Conservation (phyloP, 768 basidiomycete genomes). For the Postia placenta region DNA sequence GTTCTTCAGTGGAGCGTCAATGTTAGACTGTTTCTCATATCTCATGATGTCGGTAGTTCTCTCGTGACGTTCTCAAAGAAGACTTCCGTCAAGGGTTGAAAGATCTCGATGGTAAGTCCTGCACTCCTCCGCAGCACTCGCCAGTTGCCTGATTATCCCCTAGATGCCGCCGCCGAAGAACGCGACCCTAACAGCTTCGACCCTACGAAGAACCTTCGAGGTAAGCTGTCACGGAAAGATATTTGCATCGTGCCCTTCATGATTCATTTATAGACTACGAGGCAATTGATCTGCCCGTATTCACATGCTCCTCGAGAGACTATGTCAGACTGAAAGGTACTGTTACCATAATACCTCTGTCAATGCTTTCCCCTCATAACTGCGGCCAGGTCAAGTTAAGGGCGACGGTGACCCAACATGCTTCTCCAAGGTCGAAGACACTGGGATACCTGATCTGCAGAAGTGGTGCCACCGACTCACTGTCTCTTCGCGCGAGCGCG, state of each 20-base stretch:
- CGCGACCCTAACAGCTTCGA: constrained; percentile 53
- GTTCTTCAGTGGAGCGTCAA: neutral
- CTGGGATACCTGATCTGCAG: constrained; percentile 51
- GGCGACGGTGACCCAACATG: constrained; percentile 55
- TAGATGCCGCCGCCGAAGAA: constrained; percentile 52
- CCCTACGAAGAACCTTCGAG: constrained; percentile 41
- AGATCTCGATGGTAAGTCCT: constrained; percentile 45
- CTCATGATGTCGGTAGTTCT: constrained; percentile 39
- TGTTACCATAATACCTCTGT: neutral
- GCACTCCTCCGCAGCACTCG: neutral
- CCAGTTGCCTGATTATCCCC: neutral
- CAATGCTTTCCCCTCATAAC: neutral
- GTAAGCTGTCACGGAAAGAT: constrained; percentile 23
- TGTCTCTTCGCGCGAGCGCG: constrained; percentile 43
- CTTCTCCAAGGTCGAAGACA: constrained; percentile 46
- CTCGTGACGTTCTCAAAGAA: constrained; percentile 49
- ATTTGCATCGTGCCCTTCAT: neutral
- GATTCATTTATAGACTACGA: constrained; percentile 41
- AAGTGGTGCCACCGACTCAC: constrained; percentile 54
- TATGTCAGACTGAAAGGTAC: constrained; percentile 50
- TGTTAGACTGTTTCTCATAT: too few relatives aligned
- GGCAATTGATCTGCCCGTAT: constrained; percentile 55
- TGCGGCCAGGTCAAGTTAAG: constrained; percentile 43
- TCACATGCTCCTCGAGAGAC: constrained; percentile 55
- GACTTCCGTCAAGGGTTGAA: constrained; percentile 55